Base-by-base conservation (phyloP, 1,284 basidiomycete species). In the Phlebopus sp. region DNA sequence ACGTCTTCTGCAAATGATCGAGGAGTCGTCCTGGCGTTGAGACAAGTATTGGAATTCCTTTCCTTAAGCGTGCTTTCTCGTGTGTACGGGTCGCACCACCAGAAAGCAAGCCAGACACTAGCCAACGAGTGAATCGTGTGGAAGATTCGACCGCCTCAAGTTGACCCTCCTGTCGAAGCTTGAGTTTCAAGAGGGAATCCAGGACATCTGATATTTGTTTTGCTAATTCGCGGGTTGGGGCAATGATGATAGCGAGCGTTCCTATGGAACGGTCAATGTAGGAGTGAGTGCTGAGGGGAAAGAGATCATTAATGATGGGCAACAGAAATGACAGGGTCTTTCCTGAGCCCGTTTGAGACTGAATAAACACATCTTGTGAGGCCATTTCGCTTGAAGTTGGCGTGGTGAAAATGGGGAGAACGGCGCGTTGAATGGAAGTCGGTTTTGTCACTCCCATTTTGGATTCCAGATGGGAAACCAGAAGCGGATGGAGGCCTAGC, bases 321-420 rank as follows among this genome's bases (percentile, higher is more conserved):
- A 99, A 81, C 14, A 99, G 81, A 71, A 92, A 99, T 3, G 96
- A 83, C 18, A 99, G 74, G 0, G 96, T 99, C 72, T 99, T 99
- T 58, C 97, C 97, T 0, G 95, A 98, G 51, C 97, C 97, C 0
- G 97, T 99, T 66, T 99, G 96, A 4, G 93, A 92, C 65, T 98
- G 95, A 46, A 99, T 90, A 64, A 99, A 94, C 13, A 92, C 82
- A 67, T 99, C 97, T 47, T 89, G 77, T 21, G 69, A 69, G 17
- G 62, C 58, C 42, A 69, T 69, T 30, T 70, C 70, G 39, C 69
- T 58, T 1, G 75, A 66, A 2, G 69, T 50, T 2, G 69, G 61
- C 10, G 73, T 70, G 2, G 94, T 73, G 38, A 97, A 77, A 35
- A 83, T 74, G 4, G 92, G 86, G 15, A 99, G 74, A 2, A 88